Evolutionary conservation across 805 yeast genomes (phyloP).

Genomic region (Myxozyma sirexii): DNA sequence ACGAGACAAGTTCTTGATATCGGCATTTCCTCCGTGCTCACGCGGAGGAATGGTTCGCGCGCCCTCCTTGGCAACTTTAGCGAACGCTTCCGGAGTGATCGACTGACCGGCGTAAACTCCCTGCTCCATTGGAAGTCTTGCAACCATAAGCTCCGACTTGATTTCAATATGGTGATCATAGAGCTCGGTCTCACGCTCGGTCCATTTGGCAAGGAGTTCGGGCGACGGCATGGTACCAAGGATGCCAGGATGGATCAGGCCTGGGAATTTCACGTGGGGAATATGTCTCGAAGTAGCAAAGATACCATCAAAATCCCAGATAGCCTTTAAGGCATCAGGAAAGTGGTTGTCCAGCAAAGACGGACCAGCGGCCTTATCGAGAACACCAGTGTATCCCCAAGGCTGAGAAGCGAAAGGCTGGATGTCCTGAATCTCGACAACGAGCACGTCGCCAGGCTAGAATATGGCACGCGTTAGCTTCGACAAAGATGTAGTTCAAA

Average conservation of each 20-base stretch:
- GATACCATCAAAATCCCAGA: conserved; percentile 57
- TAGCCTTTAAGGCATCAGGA: conserved; percentile 56
- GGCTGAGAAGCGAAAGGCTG: conserved; percentile 57
- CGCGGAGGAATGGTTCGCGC: conserved; percentile 56
- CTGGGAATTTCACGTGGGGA: conserved; percentile 55
- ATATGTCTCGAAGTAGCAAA: conserved; percentile 54
- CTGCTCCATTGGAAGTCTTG: conserved; percentile 47
- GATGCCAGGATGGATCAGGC: conserved; percentile 56
- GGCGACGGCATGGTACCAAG: conserved; percentile 53
- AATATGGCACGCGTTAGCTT: too few species aligned
- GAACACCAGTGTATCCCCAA: conserved; percentile 58
- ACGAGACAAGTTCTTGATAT: conserved; percentile 53
- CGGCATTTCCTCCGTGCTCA: conserved; percentile 59
- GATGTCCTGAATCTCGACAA: conserved; percentile 55
- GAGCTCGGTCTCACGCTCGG: conserved; percentile 47
- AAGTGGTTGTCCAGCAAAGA: conserved; percentile 54
- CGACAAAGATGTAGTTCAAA: background rate
- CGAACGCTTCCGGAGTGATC: conserved; percentile 43
- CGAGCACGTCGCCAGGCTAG: conserved; percentile 51
- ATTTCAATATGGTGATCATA: conserved; percentile 36
- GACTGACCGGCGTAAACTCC: conserved; percentile 48
- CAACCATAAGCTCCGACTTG: conserved; percentile 44
- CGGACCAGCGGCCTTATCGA: conserved; percentile 54
- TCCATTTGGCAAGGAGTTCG: conserved; percentile 51
- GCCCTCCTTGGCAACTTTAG: conserved; percentile 47